These are phyloP conservation scores for Aulographum hederae DNA, from an alignment of 2,329 filamentous ascomycete species.

Conservation along the genomic window DNA sequence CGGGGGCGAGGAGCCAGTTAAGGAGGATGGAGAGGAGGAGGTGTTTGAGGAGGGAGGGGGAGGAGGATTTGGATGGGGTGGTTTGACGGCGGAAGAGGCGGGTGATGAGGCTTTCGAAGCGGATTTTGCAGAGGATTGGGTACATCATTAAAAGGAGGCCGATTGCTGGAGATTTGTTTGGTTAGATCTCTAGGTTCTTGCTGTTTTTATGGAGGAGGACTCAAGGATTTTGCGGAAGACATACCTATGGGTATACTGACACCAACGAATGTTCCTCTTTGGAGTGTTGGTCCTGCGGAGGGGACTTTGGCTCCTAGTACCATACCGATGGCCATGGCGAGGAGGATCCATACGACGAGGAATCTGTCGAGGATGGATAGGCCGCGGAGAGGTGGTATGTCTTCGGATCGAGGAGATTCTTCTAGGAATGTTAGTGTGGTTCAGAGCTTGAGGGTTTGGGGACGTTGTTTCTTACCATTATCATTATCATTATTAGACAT, in stretches of 20 bases:
- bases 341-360: slow-evolving; percentile 47
- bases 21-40: slow-evolving; percentile 57
- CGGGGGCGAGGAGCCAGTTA: slow-evolving; percentile 70
- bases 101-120: slow-evolving; percentile 55
- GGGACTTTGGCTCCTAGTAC: slow-evolving; percentile 59
- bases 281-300: slow-evolving; percentile 39
- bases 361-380: slow-evolving; percentile 17
- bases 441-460: too few relatives aligned
- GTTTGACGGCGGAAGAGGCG: slow-evolving; percentile 40
- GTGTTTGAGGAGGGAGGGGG: slow-evolving; percentile 61
- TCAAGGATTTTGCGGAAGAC: too few relatives aligned
- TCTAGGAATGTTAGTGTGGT: too few relatives aligned
- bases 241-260: slow-evolving; percentile 49
- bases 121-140: slow-evolving; percentile 74
- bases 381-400: neutral
- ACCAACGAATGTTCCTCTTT: slow-evolving; percentile 54
- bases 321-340: slow-evolving; percentile 61
- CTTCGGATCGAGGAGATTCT: too few relatives aligned
- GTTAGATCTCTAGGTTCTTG: too few relatives aligned
- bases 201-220: too few relatives aligned
- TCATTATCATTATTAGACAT: too few relatives aligned
- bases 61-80: too few relatives aligned
- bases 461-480: too few relatives aligned
- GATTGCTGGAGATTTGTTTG: slow-evolving; percentile 50
- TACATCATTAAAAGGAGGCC: slow-evolving; percentile 88